These are phyloP conservation scores for Colletotrichum liaoningense DNA, from an alignment of 2,329 filamentous ascomycete species.

Conservation along the genomic window DNA sequence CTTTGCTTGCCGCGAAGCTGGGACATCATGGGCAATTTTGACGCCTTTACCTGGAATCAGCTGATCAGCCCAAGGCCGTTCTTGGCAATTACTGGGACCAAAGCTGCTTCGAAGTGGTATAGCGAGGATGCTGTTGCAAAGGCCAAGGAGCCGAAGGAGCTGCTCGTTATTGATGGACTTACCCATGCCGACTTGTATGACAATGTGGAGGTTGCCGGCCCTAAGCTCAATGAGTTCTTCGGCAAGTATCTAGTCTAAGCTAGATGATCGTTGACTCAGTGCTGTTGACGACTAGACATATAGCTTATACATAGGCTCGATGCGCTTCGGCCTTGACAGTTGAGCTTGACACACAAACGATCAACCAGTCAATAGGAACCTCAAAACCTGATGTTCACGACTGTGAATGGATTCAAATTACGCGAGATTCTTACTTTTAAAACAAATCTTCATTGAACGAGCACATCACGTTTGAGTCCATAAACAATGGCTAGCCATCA, in stretches of 20 bases:
- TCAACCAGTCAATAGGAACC: too few species aligned
- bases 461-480: too few species aligned
- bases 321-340: too few species aligned
- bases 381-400: too few species aligned
- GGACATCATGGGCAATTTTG: not conserved
- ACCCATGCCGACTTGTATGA: not conserved
- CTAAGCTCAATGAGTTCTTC: not conserved
- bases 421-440: too few species aligned
- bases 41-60: not conserved
- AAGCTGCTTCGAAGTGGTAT: not conserved
- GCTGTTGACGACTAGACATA: not conserved
- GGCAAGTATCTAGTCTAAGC: not conserved
- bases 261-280: not conserved
- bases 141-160: not conserved
- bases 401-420: too few species aligned
- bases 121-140: not conserved
- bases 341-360: too few species aligned
- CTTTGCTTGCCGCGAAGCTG: not conserved
- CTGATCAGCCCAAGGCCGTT: not conserved
- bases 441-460: too few species aligned
- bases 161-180: not conserved
- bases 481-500: too few species aligned
- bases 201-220: not conserved
- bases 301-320: too few species aligned
- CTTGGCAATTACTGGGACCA: not conserved